Evolutionary conservation across 2,329 filamentous ascomycete genomes (phyloP).

Genomic region (Colletotrichum higginsianum): DNA sequence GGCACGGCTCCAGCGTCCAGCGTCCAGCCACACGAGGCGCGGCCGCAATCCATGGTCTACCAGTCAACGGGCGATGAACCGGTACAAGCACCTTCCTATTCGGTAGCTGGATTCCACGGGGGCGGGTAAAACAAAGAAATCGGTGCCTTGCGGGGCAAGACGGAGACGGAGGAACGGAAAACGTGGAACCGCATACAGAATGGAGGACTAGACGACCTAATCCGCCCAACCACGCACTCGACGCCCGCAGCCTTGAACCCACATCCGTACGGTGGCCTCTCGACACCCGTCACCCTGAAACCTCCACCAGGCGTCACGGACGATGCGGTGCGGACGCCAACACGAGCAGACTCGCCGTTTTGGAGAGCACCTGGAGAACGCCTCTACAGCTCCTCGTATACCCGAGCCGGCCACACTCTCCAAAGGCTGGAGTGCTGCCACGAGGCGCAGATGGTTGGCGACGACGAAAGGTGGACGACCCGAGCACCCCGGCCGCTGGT

Average conservation of each 20-base stretch:
- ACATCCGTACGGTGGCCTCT: too few species aligned
- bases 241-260: too few species aligned
- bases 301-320: too few species aligned
- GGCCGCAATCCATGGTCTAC: not conserved
- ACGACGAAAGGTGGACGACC: not conserved
- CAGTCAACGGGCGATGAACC: not conserved
- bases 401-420: not conserved
- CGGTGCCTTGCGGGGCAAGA: too few species aligned
- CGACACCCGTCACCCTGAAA: too few species aligned
- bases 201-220: not conserved
- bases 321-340: too few species aligned
- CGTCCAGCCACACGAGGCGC: not conserved
- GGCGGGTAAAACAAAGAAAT: too few species aligned
- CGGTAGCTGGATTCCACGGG: too few species aligned
- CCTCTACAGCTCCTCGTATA: slow-evolving; percentile 2
- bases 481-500: not conserved
- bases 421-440: not conserved
- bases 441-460: not conserved
- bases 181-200: not conserved
- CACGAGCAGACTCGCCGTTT: not conserved
- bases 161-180: not conserved
- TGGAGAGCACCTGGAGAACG: not conserved
- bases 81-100: too few species aligned
- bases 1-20: not conserved
- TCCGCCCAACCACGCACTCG: too few species aligned